A percentile compares a stretch with the other conserved stretches of the same genome.
These are phyloP conservation scores for Austroboletus novae-zelandiae DNA, from an alignment of 1,284 basidiomycete species.

Conservation along the genomic window DNA sequence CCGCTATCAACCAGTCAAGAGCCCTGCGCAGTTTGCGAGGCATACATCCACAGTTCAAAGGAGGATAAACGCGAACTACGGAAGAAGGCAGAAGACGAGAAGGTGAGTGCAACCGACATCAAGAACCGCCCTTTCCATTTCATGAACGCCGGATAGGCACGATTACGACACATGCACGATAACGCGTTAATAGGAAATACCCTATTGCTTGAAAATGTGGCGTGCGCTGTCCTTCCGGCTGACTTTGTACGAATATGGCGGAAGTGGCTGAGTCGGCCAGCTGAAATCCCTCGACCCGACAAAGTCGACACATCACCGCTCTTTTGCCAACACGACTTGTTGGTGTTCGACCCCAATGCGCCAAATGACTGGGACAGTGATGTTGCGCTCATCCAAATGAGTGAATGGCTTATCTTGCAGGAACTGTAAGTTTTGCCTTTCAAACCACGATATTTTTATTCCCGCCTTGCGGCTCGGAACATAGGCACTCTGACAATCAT, in stretches of 20 bases:
- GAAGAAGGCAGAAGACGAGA: constrained; percentile 68
- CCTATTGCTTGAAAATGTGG: constrained; percentile 42
- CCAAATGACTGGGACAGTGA: constrained; percentile 53
- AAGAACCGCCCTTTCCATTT: constrained; percentile 6
- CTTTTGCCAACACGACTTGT: constrained; percentile 62
- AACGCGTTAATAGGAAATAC: constrained; percentile 47
- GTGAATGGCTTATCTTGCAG: constrained; percentile 62
- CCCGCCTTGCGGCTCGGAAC: constrained; percentile 5
- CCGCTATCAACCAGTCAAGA: constrained; percentile 51
- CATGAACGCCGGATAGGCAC: constrained; percentile 41
- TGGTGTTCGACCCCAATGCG: constrained; percentile 66
- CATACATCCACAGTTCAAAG: constrained; percentile 50
- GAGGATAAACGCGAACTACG: constrained; percentile 57
- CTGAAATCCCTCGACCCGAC: constrained; percentile 55
- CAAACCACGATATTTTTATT: constrained; percentile 4
- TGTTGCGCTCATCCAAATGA: constrained; percentile 52
- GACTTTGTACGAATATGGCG: constrained; percentile 65
- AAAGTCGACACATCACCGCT: constrained; percentile 58
- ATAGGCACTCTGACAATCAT: constrained; percentile 10
- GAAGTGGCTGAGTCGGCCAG: constrained; percentile 63
- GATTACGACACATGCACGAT: constrained; percentile 59
- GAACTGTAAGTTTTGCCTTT: constrained; percentile 46
- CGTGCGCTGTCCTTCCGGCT: constrained; percentile 58
- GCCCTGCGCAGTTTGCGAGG: constrained; percentile 59
- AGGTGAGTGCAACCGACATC: constrained; percentile 42